Evolutionary conservation across 257 asterid species (phyloP), one percentile per base, ranked within the genome.

Genomic region (Parsonsia alboflavescens): DNA sequence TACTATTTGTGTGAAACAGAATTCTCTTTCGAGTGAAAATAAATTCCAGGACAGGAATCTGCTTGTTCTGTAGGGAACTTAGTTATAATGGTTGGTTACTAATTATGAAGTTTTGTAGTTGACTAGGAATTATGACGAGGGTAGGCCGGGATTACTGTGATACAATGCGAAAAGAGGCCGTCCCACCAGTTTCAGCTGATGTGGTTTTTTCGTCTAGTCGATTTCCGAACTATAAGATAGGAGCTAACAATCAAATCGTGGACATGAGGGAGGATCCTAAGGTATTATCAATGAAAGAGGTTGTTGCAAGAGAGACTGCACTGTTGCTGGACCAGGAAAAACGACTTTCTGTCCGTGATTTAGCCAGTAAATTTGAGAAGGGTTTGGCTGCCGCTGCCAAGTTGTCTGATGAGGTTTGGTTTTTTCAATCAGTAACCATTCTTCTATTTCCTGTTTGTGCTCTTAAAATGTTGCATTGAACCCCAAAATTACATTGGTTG

Each of bases 321-420:
- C 78, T 79, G 76, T 83, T 92, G 84, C 79, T 90, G 75, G 94
- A 93, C 80, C 98, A 93, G 91, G 93, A 90, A 79, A 88, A 86
- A 62, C 87, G 97, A 24, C 96, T 93, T 49, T 93, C 97, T 1
- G 98, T 93, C 57, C 96, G 98, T 4, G 98, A 91, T 82, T 91
- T 92, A 52, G 93, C 97, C 21, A 92, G 85, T 81, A 92, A 92
- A 82, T 92, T 92, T 53, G 97, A 92, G 85, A 92, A 86, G 88
- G 96, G 96, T 70, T 80, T 92, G 77, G 96, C 97, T 78, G 94
- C 91, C 52, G 98, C 98, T 50, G 89, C 94, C 53, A 93, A 90
- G 87, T 84, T 92, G 78, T 90, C 97, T 50, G 96, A 93, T 26
- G 96, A 89, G 98, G 98, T 92, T 68, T 66, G 41, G 19, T 59